A percentile compares a stretch with the other conserved stretches of the same genome.
Evolutionary conservation across 129 eudicot species (phyloP).

Genomic region (Gnaphalium uliginosum): DNA sequence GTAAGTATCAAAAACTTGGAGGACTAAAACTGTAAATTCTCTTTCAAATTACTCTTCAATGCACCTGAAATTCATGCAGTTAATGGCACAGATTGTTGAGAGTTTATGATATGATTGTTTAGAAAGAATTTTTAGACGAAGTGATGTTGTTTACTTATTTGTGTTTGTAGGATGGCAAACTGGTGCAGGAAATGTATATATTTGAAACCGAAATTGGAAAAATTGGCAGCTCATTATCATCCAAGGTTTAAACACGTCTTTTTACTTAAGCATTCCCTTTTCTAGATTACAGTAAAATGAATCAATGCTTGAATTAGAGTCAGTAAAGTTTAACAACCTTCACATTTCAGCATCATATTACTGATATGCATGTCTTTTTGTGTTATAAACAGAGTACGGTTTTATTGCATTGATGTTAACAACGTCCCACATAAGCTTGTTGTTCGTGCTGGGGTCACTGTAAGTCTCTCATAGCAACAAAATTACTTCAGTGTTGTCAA

Average conservation of each 20-base stretch:
- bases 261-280: background rate
- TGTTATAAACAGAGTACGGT: slow-evolving; percentile 48
- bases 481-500: background rate
- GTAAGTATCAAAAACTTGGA: background rate
- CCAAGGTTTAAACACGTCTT: slow-evolving; percentile 52
- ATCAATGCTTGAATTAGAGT: background rate
- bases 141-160: slow-evolving; percentile 21
- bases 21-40: background rate
- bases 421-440: slow-evolving; percentile 75
- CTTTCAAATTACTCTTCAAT: too few species aligned
- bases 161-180: slow-evolving; percentile 68
- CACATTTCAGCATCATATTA: background rate
- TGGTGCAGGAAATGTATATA: slow-evolving; percentile 96
- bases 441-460: slow-evolving; percentile 77
- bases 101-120: background rate
- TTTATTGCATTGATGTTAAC: slow-evolving; percentile 73
- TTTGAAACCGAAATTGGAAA: slow-evolving; percentile 89
- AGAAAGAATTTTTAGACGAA: slow-evolving; percentile 10
- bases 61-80: too few species aligned
- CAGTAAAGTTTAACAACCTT: background rate
- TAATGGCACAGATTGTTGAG: too few species aligned
- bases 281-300: background rate
- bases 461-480: slow-evolving; percentile 44
- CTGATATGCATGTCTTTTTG: background rate
- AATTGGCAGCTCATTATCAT: slow-evolving; percentile 68